Evolutionary conservation across 495 filamentous ascomycete species (phyloP).

Genomic region (Tuber melanosporum): DNA sequence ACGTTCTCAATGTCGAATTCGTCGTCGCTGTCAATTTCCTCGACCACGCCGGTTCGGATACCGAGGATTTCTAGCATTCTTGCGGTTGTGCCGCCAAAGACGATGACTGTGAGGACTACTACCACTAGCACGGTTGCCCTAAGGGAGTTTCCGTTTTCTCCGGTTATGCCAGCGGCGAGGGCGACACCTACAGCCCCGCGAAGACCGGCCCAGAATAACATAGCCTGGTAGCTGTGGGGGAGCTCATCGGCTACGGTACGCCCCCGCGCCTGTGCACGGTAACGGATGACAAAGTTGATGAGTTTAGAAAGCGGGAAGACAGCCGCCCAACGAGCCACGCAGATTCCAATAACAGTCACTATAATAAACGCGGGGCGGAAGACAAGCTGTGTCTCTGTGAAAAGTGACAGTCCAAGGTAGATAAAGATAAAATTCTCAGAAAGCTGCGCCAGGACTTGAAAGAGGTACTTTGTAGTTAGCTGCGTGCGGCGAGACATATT

Average conservation of each 20-base stretch:
- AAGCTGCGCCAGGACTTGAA: conserved; percentile 87
- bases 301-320: conserved; percentile 86
- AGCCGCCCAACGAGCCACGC: conserved; percentile 79
- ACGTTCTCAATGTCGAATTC: conserved; percentile 85
- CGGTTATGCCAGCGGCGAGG: conserved; percentile 78
- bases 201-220: conserved; percentile 97
- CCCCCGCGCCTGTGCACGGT: conserved; percentile 73
- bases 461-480: conserved; percentile 95
- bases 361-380: conserved; percentile 97
- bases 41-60: conserved; percentile 89
- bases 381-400: conserved; percentile 76
- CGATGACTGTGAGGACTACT: conserved; percentile 94
- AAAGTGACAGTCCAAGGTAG: conserved; percentile 87
- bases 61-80: conserved; percentile 95
- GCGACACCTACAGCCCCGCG: conserved; percentile 95
- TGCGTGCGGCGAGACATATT: conserved; percentile 99
- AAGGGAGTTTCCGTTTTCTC: conserved; percentile 67
- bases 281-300: conserved; percentile 91
- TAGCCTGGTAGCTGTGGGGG: conserved; percentile 85
- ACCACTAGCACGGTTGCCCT: conserved; percentile 92
- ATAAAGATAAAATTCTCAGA: conserved; percentile 99
- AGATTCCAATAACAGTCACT: conserved; percentile 83
- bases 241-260: conserved; percentile 79
- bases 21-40: conserved; percentile 94
- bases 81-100: conserved; percentile 96